These are phyloP conservation scores for Termitomyces sp. DNA, from an alignment of 768 basidiomycete genomes.

Conservation along the genomic window DNA sequence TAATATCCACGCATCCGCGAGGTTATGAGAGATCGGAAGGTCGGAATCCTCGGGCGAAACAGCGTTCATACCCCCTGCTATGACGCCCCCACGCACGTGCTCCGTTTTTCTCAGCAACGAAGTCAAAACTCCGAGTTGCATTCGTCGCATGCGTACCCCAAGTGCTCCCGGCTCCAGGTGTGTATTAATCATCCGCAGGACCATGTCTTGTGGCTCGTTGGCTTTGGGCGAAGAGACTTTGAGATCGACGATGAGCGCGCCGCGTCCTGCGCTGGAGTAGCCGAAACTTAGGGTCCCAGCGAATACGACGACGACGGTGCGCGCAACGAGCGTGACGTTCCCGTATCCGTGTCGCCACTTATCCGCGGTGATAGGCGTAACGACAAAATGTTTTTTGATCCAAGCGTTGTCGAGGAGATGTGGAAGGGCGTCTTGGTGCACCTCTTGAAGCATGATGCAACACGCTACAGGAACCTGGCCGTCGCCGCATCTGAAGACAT, in stretches of 20 bases:
- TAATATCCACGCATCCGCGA: slow-evolving; percentile 61
- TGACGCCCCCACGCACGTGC: slow-evolving; percentile 54
- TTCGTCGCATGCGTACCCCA: slow-evolving; percentile 41
- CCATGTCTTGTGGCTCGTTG: slow-evolving; percentile 34
- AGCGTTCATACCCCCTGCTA: slow-evolving; percentile 75
- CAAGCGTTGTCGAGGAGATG: slow-evolving; percentile 56
- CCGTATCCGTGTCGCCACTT: slow-evolving; percentile 68
- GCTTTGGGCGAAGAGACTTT: slow-evolving; percentile 39
- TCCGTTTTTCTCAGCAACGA: slow-evolving; percentile 47
- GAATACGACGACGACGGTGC: slow-evolving; percentile 47
- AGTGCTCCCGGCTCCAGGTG: slow-evolving; percentile 65
- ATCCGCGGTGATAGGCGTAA: slow-evolving; percentile 51
- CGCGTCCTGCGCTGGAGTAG: slow-evolving; percentile 48
- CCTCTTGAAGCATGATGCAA: slow-evolving; percentile 71
- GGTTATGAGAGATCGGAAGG: slow-evolving; percentile 42
- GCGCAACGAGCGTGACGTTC: slow-evolving; percentile 68
- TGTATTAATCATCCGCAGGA: slow-evolving; percentile 68
- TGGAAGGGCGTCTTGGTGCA: slow-evolving; percentile 42
- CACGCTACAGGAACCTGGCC: slow-evolving; percentile 54
- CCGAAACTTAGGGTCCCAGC: slow-evolving; percentile 54
- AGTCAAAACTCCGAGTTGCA: slow-evolving; percentile 54
- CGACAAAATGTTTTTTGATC: slow-evolving; percentile 58
- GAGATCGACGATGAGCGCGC: slow-evolving; percentile 58
- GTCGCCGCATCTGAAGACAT: slow-evolving; percentile 46
- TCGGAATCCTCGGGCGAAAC: slow-evolving; percentile 45